Evolutionary conservation across 257 asterid species (phyloP), one percentile per base, ranked within the genome.

Genomic region (Striga asiatica): DNA sequence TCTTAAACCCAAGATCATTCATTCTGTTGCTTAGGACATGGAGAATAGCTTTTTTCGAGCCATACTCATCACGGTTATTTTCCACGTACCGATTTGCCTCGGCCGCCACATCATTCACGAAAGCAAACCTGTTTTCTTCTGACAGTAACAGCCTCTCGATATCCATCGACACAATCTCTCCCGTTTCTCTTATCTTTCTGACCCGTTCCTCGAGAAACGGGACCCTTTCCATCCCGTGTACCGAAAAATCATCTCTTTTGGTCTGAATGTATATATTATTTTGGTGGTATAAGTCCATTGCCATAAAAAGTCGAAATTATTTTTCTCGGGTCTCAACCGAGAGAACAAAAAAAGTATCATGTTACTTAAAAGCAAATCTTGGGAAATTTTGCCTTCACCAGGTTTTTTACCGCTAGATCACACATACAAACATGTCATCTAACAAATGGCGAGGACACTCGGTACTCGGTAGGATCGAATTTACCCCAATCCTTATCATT

Each of bases 161-260:
- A 77, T 91, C 98, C 85, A 74, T 74, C 9, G 88, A 49, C 39
- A 83, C 35, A 25, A 83, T 56, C 68, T 80, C 70, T 9, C 95
- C 96, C 0, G 84, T 78, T 9, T 77, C 94, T 61, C 84, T 76
- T 69, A 89, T 79, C 74, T 61, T 76, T 76, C 97, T 81, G 69
- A 83, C 85, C 61, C 76, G 88, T 62, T 89, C 97, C 78, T 89
- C 97, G 5, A 89, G 88, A 74, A 89, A 89, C 1, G 97, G 96
- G 29, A 79, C 68, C 65, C 91, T 79, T 64, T 79, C 93, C 69
- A 89, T 60, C 50, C 38, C 77, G 64, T 73, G 70, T 16, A 68
- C 76, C 80, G 77, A 61, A 32, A 56, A 73, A 29, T 81, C 70
- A 64, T 89, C 97, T 54, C 62, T 78, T 60, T 76, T 89, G 12